Percentiles rank a stretch among this genome's conserved stretches.
Evolutionary conservation across 139 green algal species (phyloP).

Genomic region (Closterium sp.): DNA sequence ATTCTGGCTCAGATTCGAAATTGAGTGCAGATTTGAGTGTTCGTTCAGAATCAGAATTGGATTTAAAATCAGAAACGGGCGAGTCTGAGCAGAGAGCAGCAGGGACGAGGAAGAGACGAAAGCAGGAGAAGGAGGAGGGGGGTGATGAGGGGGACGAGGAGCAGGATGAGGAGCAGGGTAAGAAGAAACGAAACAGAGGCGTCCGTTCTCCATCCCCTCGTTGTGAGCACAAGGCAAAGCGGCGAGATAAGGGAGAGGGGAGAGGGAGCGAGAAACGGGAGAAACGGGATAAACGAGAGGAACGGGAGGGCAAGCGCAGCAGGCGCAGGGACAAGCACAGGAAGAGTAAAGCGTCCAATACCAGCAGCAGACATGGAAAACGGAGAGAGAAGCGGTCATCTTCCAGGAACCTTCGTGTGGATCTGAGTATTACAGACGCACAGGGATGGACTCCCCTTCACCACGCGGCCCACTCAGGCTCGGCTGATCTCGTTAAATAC

Average conservation of each 20-base stretch:
- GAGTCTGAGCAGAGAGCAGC: not conserved
- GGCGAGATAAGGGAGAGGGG: not conserved
- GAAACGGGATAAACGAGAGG: not conserved
- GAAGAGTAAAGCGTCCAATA: not conserved
- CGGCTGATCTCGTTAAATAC: not conserved
- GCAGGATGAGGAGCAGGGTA: not conserved
- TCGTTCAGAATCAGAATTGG: not conserved
- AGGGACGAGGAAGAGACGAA: not conserved
- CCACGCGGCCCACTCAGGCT: not conserved
- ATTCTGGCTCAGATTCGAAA: not conserved
- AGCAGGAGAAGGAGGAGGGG: not conserved
- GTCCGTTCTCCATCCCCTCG: not conserved
- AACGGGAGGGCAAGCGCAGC: not conserved
- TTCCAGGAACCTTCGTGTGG: not conserved
- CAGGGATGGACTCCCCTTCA: not conserved
- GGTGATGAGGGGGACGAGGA: no score
- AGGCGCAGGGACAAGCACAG: not conserved
- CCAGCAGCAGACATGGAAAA: not conserved
- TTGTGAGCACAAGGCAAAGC: not conserved
- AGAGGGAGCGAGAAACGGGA: not conserved
- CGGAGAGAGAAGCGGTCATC: not conserved
- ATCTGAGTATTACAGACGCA: not conserved
- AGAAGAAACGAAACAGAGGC: not conserved
- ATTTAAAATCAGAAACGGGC: not conserved
- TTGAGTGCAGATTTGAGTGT: not conserved